Percentiles rank a stretch among this genome's conserved stretches.
phyloP scores from a whole-genome alignment of 2,329 filamentous ascomycete genomes.

The Aspergillus sp. region DNA sequence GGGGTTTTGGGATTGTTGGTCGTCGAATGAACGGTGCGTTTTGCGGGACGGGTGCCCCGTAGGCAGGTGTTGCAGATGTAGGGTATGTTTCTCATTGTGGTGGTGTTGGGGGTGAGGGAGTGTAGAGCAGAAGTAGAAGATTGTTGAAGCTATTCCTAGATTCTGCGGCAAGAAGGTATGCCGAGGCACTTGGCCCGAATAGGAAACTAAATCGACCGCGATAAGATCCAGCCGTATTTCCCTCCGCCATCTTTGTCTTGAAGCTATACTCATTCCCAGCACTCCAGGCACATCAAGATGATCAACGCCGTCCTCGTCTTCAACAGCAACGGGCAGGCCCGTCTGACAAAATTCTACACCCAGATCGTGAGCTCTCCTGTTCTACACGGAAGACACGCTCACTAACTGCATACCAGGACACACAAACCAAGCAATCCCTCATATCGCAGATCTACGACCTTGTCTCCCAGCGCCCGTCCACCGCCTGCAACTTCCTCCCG shows the following conservation, averaged over 20 bases:
- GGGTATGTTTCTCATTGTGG: slow-evolving; percentile 4
- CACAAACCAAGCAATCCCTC: slow-evolving; percentile 89
- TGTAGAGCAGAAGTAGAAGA: background rate
- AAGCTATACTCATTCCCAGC: background rate
- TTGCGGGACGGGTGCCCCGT: too few relatives aligned
- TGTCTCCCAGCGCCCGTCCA: slow-evolving; percentile 81
- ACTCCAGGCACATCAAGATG: slow-evolving; percentile 52
- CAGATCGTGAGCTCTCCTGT: slow-evolving; percentile 58
- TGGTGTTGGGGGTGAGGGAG: background rate
- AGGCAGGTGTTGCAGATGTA: slow-evolving; percentile 6
- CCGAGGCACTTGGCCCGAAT: slow-evolving; percentile 1
- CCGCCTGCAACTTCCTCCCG: slow-evolving; percentile 95
- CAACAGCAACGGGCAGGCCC: slow-evolving; percentile 94
- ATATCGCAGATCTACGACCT: slow-evolving; percentile 97
- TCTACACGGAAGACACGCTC: background rate
- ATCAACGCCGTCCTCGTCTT: slow-evolving; percentile 98
- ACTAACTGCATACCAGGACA: slow-evolving; percentile 57
- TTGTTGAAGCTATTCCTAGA: slow-evolving; percentile 7
- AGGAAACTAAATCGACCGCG: slow-evolving; percentile 3
- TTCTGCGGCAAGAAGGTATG: background rate
- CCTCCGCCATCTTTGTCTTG: background rate
- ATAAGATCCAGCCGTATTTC: background rate
- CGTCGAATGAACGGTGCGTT: too few relatives aligned
- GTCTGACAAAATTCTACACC: slow-evolving; percentile 97
- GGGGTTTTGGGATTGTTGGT: too few relatives aligned